Conservation (phyloP, 345 rosid species). For the Jatropha curcas region DNA sequence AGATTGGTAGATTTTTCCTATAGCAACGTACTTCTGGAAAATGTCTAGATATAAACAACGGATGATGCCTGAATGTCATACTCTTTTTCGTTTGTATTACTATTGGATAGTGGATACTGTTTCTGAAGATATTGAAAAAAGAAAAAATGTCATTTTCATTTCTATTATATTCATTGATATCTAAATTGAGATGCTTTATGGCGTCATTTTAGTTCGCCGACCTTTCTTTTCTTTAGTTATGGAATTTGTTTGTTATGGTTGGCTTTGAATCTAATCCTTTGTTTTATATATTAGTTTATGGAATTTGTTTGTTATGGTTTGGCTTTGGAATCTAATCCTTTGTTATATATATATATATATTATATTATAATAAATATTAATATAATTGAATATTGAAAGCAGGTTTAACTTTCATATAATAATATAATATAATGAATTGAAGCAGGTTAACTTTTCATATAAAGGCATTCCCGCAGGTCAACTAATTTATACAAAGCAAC, state of each 20-base stretch:
- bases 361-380: too few species aligned
- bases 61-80: neutral
- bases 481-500: constrained; percentile 14
- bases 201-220: neutral
- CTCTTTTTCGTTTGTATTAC: neutral
- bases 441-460: too few species aligned
- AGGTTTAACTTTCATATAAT: too few species aligned
- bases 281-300: neutral
- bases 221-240: neutral
- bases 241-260: constrained; percentile 5
- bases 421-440: too few species aligned
- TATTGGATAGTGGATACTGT: neutral
- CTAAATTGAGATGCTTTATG: neutral
- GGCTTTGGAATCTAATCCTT: too few species aligned
- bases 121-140: constrained; percentile 4
- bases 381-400: too few species aligned
- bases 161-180: neutral
- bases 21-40: neutral
- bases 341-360: too few species aligned
- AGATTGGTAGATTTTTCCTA: neutral
- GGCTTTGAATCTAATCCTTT: constrained; percentile 11
- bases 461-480: constrained; percentile 16
- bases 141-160: constrained; percentile 13
- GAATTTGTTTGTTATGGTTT: too few species aligned
- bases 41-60: neutral